Evolutionary conservation across 805 yeast species (phyloP), one percentile per base, ranked within the genome.

Genomic region (Candida alai): DNA sequence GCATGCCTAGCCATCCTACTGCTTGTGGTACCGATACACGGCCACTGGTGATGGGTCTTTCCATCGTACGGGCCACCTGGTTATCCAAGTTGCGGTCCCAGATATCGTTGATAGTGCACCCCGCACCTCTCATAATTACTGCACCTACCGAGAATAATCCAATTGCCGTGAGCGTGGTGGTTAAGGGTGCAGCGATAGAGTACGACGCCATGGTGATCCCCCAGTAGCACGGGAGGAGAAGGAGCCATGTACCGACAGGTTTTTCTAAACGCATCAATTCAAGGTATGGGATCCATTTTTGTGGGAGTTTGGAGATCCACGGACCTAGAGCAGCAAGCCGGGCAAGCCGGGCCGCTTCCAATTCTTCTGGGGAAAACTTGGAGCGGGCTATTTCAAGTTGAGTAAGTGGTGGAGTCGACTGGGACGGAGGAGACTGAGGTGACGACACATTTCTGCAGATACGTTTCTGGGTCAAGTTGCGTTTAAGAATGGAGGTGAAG

Each of bases 101-200:
- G 28, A 90, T 67, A 58, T 93, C 99, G 55, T 93, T 93, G 36
- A 93, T 80, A 0, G 96, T 89, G 56, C 99, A 93, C 0, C 98
- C 99, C 2, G 96, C 97, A 18, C 97, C 96, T 57, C 99, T 74
- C 95, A 94, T 93, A 12, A 90, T 70, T 24, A 89, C 50, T 0
- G 97, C 75, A 10, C 99, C 99, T 4, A 82, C 66, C 4, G 90
- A 79, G 54, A 88, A 93, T 10, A 88, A 62, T 0, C 76, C 70
- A 21, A 86, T 54, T 51, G 80, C 85, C 50, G 71, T 73, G 0
- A 70, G 39, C 0, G 90, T 80, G 1, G 78, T 70, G 0, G 74
- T 40, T 1, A 87, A 35, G 0, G 96, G 80, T 0, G 96, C 95
- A 2, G 78, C 60, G 2, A 79, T 59, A 45, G 77, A 67, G 44